Percentiles rank a stretch among this genome's conserved stretches.
Conservation (phyloP, 768 basidiomycete genomes). For the Termitomyces sp. region DNA sequence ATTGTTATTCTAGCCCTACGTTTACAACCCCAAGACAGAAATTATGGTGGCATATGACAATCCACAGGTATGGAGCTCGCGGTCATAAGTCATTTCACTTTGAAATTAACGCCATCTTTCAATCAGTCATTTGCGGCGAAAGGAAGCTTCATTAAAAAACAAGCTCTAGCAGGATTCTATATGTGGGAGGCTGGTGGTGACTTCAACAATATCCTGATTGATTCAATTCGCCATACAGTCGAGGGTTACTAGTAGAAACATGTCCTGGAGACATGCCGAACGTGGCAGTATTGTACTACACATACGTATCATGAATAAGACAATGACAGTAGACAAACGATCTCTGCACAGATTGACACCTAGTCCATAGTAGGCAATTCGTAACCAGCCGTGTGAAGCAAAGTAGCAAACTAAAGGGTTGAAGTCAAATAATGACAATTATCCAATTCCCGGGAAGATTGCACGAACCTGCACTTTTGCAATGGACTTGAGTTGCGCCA, state of each 20-base stretch:
- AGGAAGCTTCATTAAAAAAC: slow-evolving; percentile 50
- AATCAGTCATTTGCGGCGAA: slow-evolving; percentile 40
- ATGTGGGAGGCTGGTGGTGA: slow-evolving; percentile 76
- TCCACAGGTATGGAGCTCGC: slow-evolving; percentile 23
- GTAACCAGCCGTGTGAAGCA: slow-evolving; percentile 66
- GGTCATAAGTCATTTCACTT: background rate
- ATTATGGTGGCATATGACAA: slow-evolving; percentile 48
- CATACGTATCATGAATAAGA: background rate
- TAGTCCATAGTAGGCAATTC: slow-evolving; percentile 23
- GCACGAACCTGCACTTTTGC: slow-evolving; percentile 76
- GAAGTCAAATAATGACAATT: background rate
- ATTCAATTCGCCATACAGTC: slow-evolving; percentile 31
- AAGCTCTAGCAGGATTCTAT: slow-evolving; percentile 53
- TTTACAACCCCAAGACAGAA: slow-evolving; percentile 33
- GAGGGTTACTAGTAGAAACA: slow-evolving; percentile 14
- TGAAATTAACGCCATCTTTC: background rate
- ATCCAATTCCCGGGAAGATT: background rate
- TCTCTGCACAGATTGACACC: background rate
- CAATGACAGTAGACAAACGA: background rate
- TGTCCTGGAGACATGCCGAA: background rate
- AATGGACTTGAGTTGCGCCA: slow-evolving; percentile 76
- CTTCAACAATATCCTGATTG: slow-evolving; percentile 37
- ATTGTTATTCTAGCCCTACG: slow-evolving; percentile 30
- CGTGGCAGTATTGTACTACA: background rate
- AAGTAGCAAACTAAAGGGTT: slow-evolving; percentile 50